phyloP scores from a whole-genome alignment of 257 asterid genomes.

The Verbena officinalis region DNA sequence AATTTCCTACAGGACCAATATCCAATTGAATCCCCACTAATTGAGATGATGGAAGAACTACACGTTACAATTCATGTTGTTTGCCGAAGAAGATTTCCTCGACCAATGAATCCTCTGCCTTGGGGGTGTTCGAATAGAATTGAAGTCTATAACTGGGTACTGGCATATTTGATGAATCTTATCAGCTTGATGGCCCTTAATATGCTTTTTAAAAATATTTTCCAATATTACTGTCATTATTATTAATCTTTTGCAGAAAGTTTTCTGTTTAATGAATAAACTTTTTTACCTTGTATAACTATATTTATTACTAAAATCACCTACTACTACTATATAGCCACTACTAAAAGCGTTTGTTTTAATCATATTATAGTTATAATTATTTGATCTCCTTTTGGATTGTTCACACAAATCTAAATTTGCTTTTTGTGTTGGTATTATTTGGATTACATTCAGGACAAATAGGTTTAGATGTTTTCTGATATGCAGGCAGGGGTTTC shows the following conservation, averaged over 20 bases:
- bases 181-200: conserved; percentile 8
- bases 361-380: not conserved
- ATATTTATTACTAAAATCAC: conserved; percentile 1
- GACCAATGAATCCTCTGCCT: conserved; percentile 25
- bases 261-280: not conserved
- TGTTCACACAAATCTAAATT: not conserved
- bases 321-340: not conserved
- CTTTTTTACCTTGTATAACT: not conserved
- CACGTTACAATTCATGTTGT: conserved; percentile 23
- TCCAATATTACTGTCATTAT: not conserved
- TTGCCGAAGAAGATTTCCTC: conserved; percentile 7
- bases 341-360: not conserved
- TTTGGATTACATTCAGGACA: conserved; percentile 30
- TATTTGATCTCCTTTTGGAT: not conserved
- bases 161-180: conserved; percentile 3
- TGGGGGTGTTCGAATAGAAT: not conserved
- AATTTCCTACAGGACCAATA: conserved; percentile 23
- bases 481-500: conserved; percentile 46
- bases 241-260: conserved; percentile 2
- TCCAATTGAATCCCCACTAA: conserved; percentile 25
- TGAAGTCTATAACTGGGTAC: conserved; percentile 12
- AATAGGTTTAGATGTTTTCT: conserved; percentile 48
- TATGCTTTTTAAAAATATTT: conserved; percentile 6
- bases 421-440: conserved; percentile 1
- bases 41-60: conserved; percentile 20